phyloP scores from a whole-genome alignment of 768 basidiomycete species.

The Kwoniella pini region DNA sequence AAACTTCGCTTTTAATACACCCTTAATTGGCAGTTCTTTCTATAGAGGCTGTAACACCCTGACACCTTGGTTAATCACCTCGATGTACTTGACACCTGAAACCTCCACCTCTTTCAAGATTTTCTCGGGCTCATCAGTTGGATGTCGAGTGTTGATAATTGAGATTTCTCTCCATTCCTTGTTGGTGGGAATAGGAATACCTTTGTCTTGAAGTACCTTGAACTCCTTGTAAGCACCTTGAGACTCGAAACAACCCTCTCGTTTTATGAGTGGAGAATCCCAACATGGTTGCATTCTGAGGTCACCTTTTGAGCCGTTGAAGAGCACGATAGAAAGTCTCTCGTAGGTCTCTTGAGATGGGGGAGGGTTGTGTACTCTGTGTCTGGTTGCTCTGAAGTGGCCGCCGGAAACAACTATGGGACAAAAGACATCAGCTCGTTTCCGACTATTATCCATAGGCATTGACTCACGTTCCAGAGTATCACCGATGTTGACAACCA shows the following conservation, averaged over 20 bases:
- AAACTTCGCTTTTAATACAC: too few species aligned
- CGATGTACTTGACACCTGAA: conserved; percentile 1
- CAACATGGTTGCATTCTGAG: conserved; percentile 9
- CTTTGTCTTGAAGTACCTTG: conserved; percentile 28
- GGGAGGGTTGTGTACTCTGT: conserved; percentile 10
- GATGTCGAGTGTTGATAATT: conserved; percentile 22
- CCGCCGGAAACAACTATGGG: conserved; percentile 12
- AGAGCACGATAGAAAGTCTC: conserved; percentile 14
- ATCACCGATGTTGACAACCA: conserved; percentile 49
- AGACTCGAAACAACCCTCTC: conserved; percentile 35
- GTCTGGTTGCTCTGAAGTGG: conserved; percentile 30
- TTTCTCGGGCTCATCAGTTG: conserved; percentile 6
- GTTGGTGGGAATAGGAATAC: conserved; percentile 37
- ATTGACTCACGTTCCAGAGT: conserved; percentile 33
- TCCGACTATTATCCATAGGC: neutral
- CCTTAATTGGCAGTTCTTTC: neutral
- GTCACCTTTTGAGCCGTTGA: conserved; percentile 15
- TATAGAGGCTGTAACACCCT: conserved; percentile 5
- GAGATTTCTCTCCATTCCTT: conserved; percentile 38
- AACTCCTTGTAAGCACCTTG: conserved; percentile 43
- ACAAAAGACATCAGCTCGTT: neutral
- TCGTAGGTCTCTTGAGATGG: conserved; percentile 6
- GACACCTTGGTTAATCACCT: conserved; percentile 4
- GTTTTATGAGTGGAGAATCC: conserved; percentile 35
- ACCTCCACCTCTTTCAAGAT: conserved; percentile 8